Percentiles rank a stretch among this genome's conserved stretches.
Conservation (phyloP, 2,329 filamentous ascomycete species). For the Annulohypoxylon truncatum region DNA sequence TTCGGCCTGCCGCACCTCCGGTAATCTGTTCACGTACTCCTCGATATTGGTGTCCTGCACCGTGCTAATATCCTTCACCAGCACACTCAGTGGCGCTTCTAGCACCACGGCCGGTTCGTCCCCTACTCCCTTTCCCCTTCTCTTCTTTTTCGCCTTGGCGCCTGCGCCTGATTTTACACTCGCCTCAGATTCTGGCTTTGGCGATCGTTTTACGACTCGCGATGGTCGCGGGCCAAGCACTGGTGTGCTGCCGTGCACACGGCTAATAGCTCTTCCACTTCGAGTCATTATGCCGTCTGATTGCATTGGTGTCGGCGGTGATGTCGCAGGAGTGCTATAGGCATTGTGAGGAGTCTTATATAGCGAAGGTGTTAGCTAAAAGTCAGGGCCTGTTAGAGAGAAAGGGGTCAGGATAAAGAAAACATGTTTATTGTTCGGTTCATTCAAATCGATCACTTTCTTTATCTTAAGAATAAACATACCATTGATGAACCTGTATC, state of each 20-base stretch:
- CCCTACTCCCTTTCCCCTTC: slow-evolving; percentile 57
- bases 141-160: slow-evolving; percentile 58
- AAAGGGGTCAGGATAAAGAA: slow-evolving; percentile 22
- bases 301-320: slow-evolving; percentile 59
- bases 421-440: slow-evolving; percentile 28
- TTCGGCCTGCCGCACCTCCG: slow-evolving; percentile 74
- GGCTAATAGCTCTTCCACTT: slow-evolving; percentile 51
- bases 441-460: slow-evolving; percentile 9
- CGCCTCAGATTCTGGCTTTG: slow-evolving; percentile 48
- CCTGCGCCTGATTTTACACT: slow-evolving; percentile 23
- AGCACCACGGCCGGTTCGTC: slow-evolving; percentile 62
- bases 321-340: slow-evolving; percentile 64
- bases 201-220: slow-evolving; percentile 51
- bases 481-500: slow-evolving; percentile 44
- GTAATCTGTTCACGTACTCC: slow-evolving; percentile 78
- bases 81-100: slow-evolving; percentile 74
- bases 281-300: slow-evolving; percentile 54
- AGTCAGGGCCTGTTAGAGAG: neutral
- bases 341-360: slow-evolving; percentile 50
- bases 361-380: slow-evolving; percentile 13
- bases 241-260: slow-evolving; percentile 37
- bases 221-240: slow-evolving; percentile 47
- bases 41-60: slow-evolving; percentile 82
- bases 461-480: slow-evolving; percentile 40
- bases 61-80: slow-evolving; percentile 71